These are phyloP conservation scores for Senna tora DNA, from an alignment of 306 rosid genomes.

Conservation along the genomic window DNA sequence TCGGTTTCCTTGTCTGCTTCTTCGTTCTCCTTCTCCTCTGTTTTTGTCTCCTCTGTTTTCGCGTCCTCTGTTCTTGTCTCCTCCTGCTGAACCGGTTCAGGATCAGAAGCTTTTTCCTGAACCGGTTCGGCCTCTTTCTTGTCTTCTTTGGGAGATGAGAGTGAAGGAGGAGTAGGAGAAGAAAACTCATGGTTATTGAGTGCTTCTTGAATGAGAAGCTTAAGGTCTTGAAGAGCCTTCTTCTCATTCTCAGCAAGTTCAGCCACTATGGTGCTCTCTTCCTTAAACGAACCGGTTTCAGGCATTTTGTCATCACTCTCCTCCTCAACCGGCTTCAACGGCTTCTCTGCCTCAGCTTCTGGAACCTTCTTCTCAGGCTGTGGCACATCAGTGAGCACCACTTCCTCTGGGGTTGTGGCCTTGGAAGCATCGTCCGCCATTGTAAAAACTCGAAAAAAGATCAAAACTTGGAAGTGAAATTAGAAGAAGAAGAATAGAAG, in stretches of 20 bases:
- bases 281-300: constrained; percentile 46
- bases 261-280: constrained; percentile 57
- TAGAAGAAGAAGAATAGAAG: neutral
- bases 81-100: constrained; percentile 4
- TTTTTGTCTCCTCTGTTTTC: neutral
- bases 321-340: constrained; percentile 33
- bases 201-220: constrained; percentile 59
- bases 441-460: neutral
- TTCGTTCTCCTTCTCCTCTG: constrained; percentile 31
- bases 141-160: constrained; percentile 22
- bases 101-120: constrained; percentile 1
- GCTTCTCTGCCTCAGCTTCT: constrained; percentile 27
- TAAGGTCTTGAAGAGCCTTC: constrained; percentile 66
- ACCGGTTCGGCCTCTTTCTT: constrained; percentile 21
- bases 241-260: constrained; percentile 51
- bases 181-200: constrained; percentile 62
- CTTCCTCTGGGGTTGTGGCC: constrained; percentile 30
- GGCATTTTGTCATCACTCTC: constrained; percentile 40
- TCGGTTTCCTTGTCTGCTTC: constrained; percentile 29
- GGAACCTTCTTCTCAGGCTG: constrained; percentile 35
- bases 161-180: constrained; percentile 9
- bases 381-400: constrained; percentile 46
- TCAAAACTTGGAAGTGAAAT: neutral
- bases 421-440: constrained; percentile 50
- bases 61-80: too few relatives aligned